Evolutionary conservation across 441 rosid genomes (phyloP), one percentile per base, ranked within the genome.

Genomic region (Biscutella laevigata): DNA sequence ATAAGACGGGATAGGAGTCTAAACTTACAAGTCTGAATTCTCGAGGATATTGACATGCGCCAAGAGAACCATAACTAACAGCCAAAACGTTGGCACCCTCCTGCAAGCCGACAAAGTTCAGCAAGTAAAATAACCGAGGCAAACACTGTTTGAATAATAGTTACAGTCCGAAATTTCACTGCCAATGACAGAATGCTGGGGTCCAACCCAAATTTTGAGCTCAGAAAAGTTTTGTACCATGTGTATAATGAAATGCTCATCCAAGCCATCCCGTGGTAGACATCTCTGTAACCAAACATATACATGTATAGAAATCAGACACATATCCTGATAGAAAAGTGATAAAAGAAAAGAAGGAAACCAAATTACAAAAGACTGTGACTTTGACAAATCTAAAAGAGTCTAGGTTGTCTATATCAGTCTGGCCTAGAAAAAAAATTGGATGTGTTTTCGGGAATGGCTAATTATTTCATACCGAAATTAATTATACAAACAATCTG

Each of bases 1-100:
- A 45, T 16, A 33, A 40, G 10, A 11, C 27, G n/a, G 11, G 48
- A 45, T 27, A 28, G 12, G 8, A 57, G 21, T 32, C 10, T 52
- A 35, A 16, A 62, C 96, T 80, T 69, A 92, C 98, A 61, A 79
- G 74, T 82, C 77, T 86, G 70, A 72, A 54, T 44, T 72, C 87
- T 25, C 98, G 80, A 48, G 98, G 96, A 74, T 82, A 88, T 17
- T 80, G 72, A 60, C 98, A 91, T n/a, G 88, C 75, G 57, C 83
- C 89, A 53, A 89, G 84, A 58, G 95, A 66, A 61, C 98, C 98
- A 65, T 85, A 91, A 69, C 82, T 86, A 53, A 88, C 81, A 11
- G 91, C 89, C 74, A 91, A 74, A 57, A 91, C 64, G 73, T 80
- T 82, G 64, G 72, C 80, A 62, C 98, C 98, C 45, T 88, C 95